Conservation (phyloP, 768 basidiomycete species). For the Melanogaster broomeanus region DNA sequence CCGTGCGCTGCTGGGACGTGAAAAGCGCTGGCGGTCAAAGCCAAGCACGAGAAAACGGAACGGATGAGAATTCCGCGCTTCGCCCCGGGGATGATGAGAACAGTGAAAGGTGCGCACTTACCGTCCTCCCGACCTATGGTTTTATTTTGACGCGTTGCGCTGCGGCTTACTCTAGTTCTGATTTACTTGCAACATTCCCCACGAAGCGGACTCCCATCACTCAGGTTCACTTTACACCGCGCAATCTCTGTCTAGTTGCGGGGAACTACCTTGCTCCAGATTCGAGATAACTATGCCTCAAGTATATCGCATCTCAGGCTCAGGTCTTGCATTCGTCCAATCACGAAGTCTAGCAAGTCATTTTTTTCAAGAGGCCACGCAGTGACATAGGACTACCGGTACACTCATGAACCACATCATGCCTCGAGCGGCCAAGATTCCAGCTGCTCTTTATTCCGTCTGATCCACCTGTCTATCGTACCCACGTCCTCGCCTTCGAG, state of each 20-base stretch:
- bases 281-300: conserved; percentile 36
- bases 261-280: conserved; percentile 72
- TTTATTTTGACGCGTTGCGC: not conserved
- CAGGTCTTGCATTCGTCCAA: not conserved
- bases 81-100: conserved; percentile 51
- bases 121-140: not conserved
- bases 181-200: conserved; percentile 87
- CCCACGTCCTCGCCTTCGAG: conserved; percentile 1
- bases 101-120: conserved; percentile 66
- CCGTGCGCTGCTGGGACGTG: conserved; percentile 98
- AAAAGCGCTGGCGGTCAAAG: conserved; percentile 70
- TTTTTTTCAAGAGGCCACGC: not conserved
- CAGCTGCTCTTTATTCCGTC: conserved; percentile 2
- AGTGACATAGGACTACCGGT: not conserved
- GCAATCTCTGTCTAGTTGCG: conserved; percentile 90
- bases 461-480: conserved; percentile 5
- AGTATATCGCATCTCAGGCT: not conserved
- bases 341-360: not conserved
- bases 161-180: conserved; percentile 52
- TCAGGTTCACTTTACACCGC: conserved; percentile 91
- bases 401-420: not conserved
- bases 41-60: conserved; percentile 61
- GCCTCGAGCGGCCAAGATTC: conserved; percentile 1
- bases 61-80: conserved; percentile 32
- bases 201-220: conserved; percentile 95